Conservation (phyloP, 2,329 filamentous ascomycete species). For the Triangularia verruculosa region DNA sequence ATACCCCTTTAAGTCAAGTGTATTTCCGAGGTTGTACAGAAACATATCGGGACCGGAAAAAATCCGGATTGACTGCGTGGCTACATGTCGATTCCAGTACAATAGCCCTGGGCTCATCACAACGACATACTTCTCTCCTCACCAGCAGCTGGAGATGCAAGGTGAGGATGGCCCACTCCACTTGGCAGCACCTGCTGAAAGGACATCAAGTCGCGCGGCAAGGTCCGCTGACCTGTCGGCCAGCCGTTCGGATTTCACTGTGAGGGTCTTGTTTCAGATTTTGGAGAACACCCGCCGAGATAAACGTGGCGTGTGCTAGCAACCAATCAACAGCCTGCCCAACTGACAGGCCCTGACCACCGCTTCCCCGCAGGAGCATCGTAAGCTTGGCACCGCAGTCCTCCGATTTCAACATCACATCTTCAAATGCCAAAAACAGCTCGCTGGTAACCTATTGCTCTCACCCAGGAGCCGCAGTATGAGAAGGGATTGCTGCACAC, state of each 20-base stretch:
- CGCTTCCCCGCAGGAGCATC: constrained; percentile 4
- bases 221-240: neutral
- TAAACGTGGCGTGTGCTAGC: constrained; percentile 13
- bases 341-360: constrained; percentile 14
- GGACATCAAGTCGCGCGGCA: neutral
- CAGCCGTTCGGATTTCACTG: neutral
- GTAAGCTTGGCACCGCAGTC: neutral
- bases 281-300: constrained; percentile 10
- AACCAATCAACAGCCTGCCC: constrained; percentile 13
- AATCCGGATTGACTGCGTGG: neutral
- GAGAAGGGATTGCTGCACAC: neutral
- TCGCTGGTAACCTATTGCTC: neutral
- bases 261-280: constrained; percentile 16
- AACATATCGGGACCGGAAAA: neutral
- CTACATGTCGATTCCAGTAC: neutral
- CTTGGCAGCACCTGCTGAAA: neutral
- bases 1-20: neutral
- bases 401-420: neutral
- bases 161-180: neutral
- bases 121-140: neutral
- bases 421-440: neutral
- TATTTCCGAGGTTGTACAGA: neutral
- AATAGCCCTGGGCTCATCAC: neutral
- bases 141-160: neutral
- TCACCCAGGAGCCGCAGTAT: neutral